Evolutionary conservation across 768 basidiomycete species (phyloP).

Genomic region (Suillus lakei): DNA sequence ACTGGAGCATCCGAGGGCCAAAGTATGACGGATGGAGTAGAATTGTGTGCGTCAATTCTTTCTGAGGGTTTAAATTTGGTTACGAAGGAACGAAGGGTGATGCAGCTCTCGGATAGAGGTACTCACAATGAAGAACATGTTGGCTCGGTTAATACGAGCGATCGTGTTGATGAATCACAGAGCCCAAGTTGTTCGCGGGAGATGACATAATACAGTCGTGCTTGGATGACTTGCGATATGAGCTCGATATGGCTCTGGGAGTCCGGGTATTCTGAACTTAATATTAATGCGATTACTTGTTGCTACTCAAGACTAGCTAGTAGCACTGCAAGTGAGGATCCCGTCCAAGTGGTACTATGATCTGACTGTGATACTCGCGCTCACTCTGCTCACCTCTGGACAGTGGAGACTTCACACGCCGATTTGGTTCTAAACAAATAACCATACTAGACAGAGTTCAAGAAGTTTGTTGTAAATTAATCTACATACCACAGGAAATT

Average conservation of each 20-base stretch:
- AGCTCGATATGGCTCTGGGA: background rate
- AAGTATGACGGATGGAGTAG: slow-evolving; percentile 98
- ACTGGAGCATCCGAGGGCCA: slow-evolving; percentile 92
- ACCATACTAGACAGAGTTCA: background rate
- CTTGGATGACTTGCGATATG: too few relatives aligned
- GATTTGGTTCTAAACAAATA: background rate
- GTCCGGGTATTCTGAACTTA: background rate
- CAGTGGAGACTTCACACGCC: too few relatives aligned
- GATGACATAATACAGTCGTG: slow-evolving; percentile 2
- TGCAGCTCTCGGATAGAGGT: background rate
- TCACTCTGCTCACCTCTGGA: background rate
- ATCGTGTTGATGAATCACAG: background rate
- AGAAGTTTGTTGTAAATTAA: background rate
- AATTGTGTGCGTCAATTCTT: slow-evolving; percentile 97
- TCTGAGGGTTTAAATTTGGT: slow-evolving; percentile 50
- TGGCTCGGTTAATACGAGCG: slow-evolving; percentile 4
- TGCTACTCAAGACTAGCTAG: background rate
- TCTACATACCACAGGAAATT: background rate
- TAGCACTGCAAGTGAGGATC: background rate
- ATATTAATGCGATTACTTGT: background rate
- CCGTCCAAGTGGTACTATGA: background rate
- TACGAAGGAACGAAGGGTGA: background rate
- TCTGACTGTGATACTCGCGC: background rate
- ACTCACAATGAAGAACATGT: slow-evolving; percentile 78
- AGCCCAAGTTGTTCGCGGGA: background rate